phyloP scores from a whole-genome alignment of 2,329 filamentous ascomycete species.

The Colletotrichum neosansevieriae region DNA sequence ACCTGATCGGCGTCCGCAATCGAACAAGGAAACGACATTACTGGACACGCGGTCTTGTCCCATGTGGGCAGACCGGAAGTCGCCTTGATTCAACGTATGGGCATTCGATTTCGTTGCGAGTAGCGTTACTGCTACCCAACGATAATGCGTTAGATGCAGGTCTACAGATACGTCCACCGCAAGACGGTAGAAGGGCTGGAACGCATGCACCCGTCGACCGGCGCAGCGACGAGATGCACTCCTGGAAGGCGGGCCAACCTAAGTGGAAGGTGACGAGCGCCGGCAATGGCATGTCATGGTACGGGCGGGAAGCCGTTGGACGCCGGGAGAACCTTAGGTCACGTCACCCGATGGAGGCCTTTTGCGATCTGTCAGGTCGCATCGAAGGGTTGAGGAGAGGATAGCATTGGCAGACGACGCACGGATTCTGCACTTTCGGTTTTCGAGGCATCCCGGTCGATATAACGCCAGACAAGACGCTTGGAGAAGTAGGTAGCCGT shows the following conservation, averaged over 20 bases:
- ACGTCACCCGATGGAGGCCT: slow-evolving; percentile 2
- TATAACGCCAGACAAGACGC: slow-evolving; percentile 6
- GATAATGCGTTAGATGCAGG: slow-evolving; percentile 1
- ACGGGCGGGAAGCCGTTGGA: no score
- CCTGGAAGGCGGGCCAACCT: not conserved
- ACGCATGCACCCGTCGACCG: not conserved
- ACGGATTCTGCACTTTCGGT: slow-evolving; percentile 14
- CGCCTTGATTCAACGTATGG: no score
- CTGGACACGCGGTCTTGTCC: no score
- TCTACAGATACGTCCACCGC: not conserved
- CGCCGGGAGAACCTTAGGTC: not conserved
- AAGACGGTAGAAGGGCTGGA: not conserved
- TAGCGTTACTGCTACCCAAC: not conserved
- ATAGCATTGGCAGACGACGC: not conserved
- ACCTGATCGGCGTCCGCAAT: not conserved
- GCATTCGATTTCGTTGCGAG: no score
- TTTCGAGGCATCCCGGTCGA: slow-evolving; percentile 1
- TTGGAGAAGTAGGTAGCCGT: not conserved
- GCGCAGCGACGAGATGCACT: no score
- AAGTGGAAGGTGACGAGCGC: not conserved
- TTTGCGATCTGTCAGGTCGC: slow-evolving; percentile 15
- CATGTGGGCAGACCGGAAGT: no score
- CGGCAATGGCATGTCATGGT: no score
- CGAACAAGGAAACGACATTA: no score
- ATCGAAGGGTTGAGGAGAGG: not conserved